phyloP scores from a whole-genome alignment of 1,284 basidiomycete genomes.

The Amylostereum chailletii region DNA sequence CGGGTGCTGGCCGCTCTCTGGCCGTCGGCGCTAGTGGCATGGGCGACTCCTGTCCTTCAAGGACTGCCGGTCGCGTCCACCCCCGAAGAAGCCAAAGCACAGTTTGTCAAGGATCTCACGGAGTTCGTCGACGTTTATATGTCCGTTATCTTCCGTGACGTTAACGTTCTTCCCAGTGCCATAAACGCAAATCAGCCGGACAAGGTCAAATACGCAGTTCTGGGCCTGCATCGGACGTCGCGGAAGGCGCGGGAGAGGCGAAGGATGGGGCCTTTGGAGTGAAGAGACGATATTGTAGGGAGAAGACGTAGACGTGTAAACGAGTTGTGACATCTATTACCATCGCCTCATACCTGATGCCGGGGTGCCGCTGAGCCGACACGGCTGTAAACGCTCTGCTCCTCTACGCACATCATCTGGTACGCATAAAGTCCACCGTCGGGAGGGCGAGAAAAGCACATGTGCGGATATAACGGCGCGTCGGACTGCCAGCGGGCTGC shows the following conservation, averaged over 20 bases:
- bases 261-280: conserved; percentile 35
- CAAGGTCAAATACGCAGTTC: conserved; percentile 72
- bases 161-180: conserved; percentile 35
- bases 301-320: too few species aligned
- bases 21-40: conserved; percentile 59
- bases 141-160: neutral
- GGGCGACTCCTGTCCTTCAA: conserved; percentile 68
- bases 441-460: too few species aligned
- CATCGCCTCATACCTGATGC: too few species aligned
- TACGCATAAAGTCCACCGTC: too few species aligned
- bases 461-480: too few species aligned
- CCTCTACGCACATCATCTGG: too few species aligned
- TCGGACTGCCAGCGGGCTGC: too few species aligned
- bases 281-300: conserved; percentile 11
- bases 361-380: too few species aligned
- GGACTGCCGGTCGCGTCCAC: conserved; percentile 58
- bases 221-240: conserved; percentile 55
- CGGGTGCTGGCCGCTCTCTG: conserved; percentile 61
- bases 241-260: conserved; percentile 64
- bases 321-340: too few species aligned
- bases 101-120: conserved; percentile 68
- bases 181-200: conserved; percentile 59
- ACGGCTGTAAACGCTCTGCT: too few species aligned
- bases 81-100: conserved; percentile 62
- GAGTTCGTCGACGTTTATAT: conserved; percentile 32